These are phyloP conservation scores for Aureobasidium namibiae DNA, from an alignment of 2,329 filamentous ascomycete genomes.

Conservation along the genomic window DNA sequence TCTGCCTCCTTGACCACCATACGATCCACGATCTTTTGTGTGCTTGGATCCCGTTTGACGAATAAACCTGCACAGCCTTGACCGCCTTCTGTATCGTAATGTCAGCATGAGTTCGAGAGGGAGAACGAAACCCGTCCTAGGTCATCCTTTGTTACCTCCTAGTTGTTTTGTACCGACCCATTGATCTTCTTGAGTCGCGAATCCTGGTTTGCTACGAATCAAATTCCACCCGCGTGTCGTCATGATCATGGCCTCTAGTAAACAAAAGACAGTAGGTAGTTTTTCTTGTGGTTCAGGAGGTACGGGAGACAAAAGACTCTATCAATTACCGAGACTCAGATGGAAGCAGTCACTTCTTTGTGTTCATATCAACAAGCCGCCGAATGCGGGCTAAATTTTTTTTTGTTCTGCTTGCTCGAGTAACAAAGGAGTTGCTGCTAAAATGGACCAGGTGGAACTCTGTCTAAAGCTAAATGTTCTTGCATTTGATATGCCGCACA, in stretches of 20 bases:
- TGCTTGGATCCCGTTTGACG: background rate
- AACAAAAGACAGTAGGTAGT: background rate
- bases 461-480: background rate
- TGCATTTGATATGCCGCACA: background rate
- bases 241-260: background rate
- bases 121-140: background rate
- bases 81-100: background rate
- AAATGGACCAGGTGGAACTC: background rate
- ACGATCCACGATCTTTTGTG: background rate
- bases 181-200: background rate
- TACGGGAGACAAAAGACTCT: background rate
- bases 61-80: background rate
- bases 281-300: background rate
- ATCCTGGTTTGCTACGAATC: background rate
- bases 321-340: background rate
- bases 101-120: background rate
- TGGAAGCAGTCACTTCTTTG: background rate
- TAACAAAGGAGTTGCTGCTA: background rate
- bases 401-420: background rate
- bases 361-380: background rate
- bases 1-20: background rate
- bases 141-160: background rate
- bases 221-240: background rate
- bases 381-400: background rate
- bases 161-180: constrained; percentile 1